Evolutionary conservation across 148 eudicot species (phyloP).

Genomic region (Chenopodium suecicum): DNA sequence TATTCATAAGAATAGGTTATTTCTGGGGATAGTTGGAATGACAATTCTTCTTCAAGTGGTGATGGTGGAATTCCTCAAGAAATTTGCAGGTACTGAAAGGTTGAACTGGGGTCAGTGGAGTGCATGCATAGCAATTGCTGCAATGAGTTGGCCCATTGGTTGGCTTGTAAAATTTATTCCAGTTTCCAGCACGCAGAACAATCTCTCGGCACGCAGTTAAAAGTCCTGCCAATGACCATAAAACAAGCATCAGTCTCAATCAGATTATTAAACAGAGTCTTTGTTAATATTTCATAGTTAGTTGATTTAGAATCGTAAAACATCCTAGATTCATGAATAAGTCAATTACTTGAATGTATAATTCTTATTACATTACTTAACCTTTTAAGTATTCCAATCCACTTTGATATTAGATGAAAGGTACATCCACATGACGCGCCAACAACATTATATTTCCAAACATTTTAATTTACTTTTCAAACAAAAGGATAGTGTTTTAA

Average conservation of each 20-base stretch:
- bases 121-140: constrained; percentile 27
- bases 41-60: constrained; percentile 33
- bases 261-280: neutral
- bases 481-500: neutral
- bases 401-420: neutral
- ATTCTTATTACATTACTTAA: neutral
- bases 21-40: constrained; percentile 27
- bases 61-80: constrained; percentile 36
- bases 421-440: no score
- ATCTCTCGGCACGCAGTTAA: neutral
- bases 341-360: neutral
- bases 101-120: constrained; percentile 36
- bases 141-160: constrained; percentile 36
- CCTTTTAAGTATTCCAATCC: neutral
- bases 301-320: no score
- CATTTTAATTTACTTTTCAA: neutral
- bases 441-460: no score
- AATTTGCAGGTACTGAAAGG: constrained; percentile 35
- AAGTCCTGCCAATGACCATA: neutral
- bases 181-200: neutral
- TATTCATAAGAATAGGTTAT: constrained; percentile 29
- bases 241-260: neutral
- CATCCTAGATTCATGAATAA: neutral
- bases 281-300: neutral
- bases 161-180: constrained; percentile 34